Base-by-base conservation (phyloP, 352 stramenopile species). In the Pythium guiyangense region DNA sequence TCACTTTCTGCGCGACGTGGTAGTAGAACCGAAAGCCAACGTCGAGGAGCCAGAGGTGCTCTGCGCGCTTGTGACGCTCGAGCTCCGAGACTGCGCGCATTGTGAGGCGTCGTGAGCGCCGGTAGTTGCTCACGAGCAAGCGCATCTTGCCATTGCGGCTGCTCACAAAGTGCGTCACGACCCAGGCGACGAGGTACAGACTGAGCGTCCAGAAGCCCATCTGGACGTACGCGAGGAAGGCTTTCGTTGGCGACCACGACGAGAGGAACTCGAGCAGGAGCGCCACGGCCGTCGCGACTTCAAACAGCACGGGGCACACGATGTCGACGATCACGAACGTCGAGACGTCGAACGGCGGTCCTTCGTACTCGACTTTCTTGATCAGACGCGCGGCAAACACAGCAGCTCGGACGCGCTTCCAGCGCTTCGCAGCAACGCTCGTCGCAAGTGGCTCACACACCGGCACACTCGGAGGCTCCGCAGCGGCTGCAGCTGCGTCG, bases 281-380 rank as follows among this genome's bases (percentile, higher is more conserved):
- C n/a, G 66, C 53, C 25, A 69, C 15, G 20, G 67, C 47, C 46
- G 82, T 92, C 12, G 67, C 51, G 39, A 88, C 22, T 57, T 92
- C 82, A 46, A 90, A 92, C 10, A 89, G 25, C 44, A 88, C 71
- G 0, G 82, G 79, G 47, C 79, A 92, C 37, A 90, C 69, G 43
- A 90, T 61, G 29, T 92, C 82, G 18, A 90, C 82, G 31, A 86
- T 58, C 25, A 92, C 55, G 59, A 92, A 92, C n/a, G 82, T 90
- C 18, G 80, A 87, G 12, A 37, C 31, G 31, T 37, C 31, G 47
- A 92, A 89, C 34, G 60, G 31, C 3, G 78, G 74, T 0, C 76
- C 79, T 52, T 84, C 67, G 44, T 84, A 69, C 35, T 76, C 60
- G 17, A 80, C 69, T 39, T 81, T 83, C 39, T 74, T 74, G 40